phyloP scores from a whole-genome alignment of 129 eudicot species.

The Saussurea involucrata region DNA sequence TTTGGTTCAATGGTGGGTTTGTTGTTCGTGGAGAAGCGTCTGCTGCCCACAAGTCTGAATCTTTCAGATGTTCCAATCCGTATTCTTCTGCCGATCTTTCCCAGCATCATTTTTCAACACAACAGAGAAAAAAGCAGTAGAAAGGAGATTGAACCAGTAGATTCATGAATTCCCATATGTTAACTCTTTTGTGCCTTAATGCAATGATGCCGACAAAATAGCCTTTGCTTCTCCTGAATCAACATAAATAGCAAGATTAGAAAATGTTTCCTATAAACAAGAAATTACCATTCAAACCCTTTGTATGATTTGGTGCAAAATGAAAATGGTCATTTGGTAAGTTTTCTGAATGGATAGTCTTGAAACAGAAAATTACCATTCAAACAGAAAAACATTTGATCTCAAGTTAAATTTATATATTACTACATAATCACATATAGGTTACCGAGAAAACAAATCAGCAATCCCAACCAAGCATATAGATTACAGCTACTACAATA shows the following conservation, averaged over 20 bases:
- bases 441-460: neutral
- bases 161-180: neutral
- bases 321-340: too few species aligned
- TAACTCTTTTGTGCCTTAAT: neutral
- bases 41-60: conserved; percentile 4
- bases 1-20: conserved; percentile 16
- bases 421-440: neutral
- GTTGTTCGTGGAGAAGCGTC: conserved; percentile 34
- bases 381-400: too few species aligned
- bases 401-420: neutral
- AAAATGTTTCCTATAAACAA: neutral
- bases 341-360: too few species aligned
- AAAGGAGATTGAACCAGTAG: neutral
- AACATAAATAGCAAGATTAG: neutral
- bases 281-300: neutral
- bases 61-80: conserved; percentile 8
- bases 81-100: conserved; percentile 20
- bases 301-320: neutral
- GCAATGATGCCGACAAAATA: neutral
- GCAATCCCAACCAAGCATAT: neutral
- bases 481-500: neutral
- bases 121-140: neutral
- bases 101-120: conserved; percentile 21
- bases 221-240: neutral
- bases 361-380: too few species aligned